Base-by-base conservation (phyloP, 306 rosid genomes). In the Adenanthera pavonina region DNA sequence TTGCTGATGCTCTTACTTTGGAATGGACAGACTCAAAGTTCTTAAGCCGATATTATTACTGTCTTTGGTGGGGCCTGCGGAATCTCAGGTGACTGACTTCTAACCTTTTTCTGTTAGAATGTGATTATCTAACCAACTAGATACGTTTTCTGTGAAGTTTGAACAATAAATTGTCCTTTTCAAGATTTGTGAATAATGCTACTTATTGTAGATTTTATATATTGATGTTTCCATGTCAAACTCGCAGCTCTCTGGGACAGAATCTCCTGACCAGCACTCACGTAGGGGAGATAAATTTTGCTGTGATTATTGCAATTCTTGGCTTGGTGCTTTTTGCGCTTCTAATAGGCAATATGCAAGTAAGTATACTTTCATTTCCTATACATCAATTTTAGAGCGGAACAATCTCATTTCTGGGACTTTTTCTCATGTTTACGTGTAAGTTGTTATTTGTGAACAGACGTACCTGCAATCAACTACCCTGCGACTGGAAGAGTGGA, bases 321-420 rank as follows among this genome's bases (percentile, higher is more conserved):
- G 92, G 92, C 19, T 83, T 87, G 82, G 92, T 89, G 77, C 85
- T 89, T 66, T 89, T 89, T 64, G 92, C 87, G 35, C 64, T 87
- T 69, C 90, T 89, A 33, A 89, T 89, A 64, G 92, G 92, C 38
- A 87, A 89, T 72, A 87, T 89, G 92, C 89, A 89, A 82, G 92
- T 85, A 83, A 46, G 90, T 86, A 4, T 51, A 43, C 12, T 68
- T 68, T 41, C 49, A 68, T 43, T 5, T 44, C 17, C n/a, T 15
- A 17, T 8, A 7, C 25, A 20, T 60, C 8, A 11, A 60, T 30
- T 60, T 60, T 12, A 30, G 16, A 25, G 1, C 35, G 7, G 38
- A 60, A 11, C 66, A 30, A 30, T 60, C 38, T 33, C 3, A 10
- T 13, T 36, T 51, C 43, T 13, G 68, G 16, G 16, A 61, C 41